Evolutionary conservation across 1,139 yeast species (phyloP), one percentile per base, ranked within the genome.

Genomic region (Candida sp.): DNA sequence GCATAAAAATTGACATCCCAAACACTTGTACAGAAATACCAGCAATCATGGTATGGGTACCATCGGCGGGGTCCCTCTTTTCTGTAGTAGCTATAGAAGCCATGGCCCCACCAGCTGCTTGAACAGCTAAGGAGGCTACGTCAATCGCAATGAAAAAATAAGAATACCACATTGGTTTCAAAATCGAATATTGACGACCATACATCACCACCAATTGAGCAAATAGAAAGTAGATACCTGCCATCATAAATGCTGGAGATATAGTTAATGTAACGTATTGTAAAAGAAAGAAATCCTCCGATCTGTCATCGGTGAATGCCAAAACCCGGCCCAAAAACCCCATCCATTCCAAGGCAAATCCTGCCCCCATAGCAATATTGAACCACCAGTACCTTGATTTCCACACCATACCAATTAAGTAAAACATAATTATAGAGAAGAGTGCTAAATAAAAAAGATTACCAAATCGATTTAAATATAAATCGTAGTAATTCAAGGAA

Each of bases 201-300:
- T 81, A 86, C 5, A 87, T 69, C 42, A 85, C 80, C 38, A 86
- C 80, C 49, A 86, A 54, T 61, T 87, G 89, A 4, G 90, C 95
- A 54, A 89, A 73, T 42, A 84, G 66, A 55, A 79, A 87, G 63
- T 90, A 90, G 7, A 90, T 73, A 4, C 96, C 97, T 4, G 87
- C 97, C 90, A 88, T 87, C 43, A 87, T 73, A 60, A 91, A 89
- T 5, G 93, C 93, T 0, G 97, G 97, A 0, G 90, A 93, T 42
- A 90, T 67, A 0, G 96, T 88, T 48, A 89, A 68, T 46, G 85
- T 69, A 42, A 84, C 77, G 50, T 82, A 79, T 61, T 90, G 96
- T 49, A 82, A 63, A 43, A 87, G 62, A 58, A 73, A 90, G 40
- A 68, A 68, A 46, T 75, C 60, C 42, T 66, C 49, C 39, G 65